Percentiles rank a stretch among this genome's conserved stretches.
Conservation (phyloP, 345 rosid species). For the Acer negundo region DNA sequence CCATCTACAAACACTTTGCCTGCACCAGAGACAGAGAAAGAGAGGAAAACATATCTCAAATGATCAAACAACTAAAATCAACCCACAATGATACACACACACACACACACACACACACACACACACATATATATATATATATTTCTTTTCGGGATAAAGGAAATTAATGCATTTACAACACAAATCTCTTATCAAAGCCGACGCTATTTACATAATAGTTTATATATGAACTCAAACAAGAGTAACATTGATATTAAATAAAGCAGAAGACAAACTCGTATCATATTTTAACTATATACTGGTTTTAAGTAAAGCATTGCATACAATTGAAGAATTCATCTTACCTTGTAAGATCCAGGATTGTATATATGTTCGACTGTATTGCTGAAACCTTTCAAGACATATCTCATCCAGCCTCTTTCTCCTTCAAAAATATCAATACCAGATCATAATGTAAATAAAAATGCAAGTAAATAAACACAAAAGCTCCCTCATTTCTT, state of each 20-base stretch:
- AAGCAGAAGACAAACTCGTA: not conserved
- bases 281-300: not conserved
- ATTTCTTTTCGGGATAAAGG: not conserved
- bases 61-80: conserved; percentile 5
- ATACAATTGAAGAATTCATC: conserved; percentile 18
- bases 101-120: no score
- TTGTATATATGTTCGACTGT: conserved; percentile 77
- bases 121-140: no score
- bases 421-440: conserved; percentile 44
- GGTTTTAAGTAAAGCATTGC: not conserved
- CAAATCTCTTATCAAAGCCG: not conserved
- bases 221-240: not conserved
- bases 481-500: not conserved
- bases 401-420: conserved; percentile 92
- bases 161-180: conserved; percentile 1
- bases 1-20: conserved; percentile 95
- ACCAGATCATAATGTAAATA: not conserved
- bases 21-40: conserved; percentile 24
- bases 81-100: not conserved
- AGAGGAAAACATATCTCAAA: not conserved
- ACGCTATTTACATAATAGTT: not conserved
- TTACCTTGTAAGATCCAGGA: conserved; percentile 96
- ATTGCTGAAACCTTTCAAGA: conserved; percentile 85
- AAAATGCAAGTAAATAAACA: not conserved
- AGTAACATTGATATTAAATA: not conserved